phyloP scores from a whole-genome alignment of 768 basidiomycete genomes.

The Favolaschia claudopus region DNA sequence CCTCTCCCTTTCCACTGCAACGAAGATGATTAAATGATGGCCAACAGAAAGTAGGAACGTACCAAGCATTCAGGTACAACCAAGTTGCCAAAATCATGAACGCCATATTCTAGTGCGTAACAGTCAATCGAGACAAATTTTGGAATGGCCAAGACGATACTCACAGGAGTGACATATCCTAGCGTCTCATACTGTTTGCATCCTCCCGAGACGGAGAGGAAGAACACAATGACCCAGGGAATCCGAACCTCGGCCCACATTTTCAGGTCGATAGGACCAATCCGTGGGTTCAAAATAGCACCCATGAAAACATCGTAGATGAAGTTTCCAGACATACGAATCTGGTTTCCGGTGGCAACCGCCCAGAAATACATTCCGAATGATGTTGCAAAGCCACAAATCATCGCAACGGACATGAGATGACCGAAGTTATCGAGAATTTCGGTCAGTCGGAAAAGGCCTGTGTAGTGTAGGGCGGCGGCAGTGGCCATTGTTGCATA shows the following conservation, averaged over 20 bases:
- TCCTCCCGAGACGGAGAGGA: constrained; percentile 89
- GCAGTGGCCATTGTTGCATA: constrained; percentile 86
- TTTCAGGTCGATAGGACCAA: constrained; percentile 92
- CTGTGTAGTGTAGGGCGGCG: constrained; percentile 74
- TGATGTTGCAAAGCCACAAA: constrained; percentile 85
- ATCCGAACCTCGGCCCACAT: constrained; percentile 99
- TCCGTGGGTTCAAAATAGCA: constrained; percentile 89
- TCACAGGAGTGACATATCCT: constrained; percentile 90
- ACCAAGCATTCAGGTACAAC: constrained; percentile 97
- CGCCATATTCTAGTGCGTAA: constrained; percentile 79
- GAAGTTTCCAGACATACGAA: constrained; percentile 94
- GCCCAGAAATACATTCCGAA: constrained; percentile 84
- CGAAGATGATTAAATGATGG: constrained; percentile 1
- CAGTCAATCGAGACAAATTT: not conserved
- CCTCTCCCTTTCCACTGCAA: constrained; percentile 86
- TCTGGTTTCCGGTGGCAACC: constrained; percentile 77
- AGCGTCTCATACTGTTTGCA: constrained; percentile 95
- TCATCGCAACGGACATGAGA: constrained; percentile 95
- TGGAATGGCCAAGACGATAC: constrained; percentile 34
- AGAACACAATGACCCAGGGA: constrained; percentile 96
- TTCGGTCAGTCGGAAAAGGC: constrained; percentile 89
- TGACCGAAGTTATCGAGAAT: constrained; percentile 97
- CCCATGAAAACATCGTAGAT: constrained; percentile 99
- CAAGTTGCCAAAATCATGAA: constrained; percentile 97
- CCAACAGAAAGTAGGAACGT: constrained; percentile 23